Conservation (phyloP, 106 monocot species). For the Gastrodia elata region DNA sequence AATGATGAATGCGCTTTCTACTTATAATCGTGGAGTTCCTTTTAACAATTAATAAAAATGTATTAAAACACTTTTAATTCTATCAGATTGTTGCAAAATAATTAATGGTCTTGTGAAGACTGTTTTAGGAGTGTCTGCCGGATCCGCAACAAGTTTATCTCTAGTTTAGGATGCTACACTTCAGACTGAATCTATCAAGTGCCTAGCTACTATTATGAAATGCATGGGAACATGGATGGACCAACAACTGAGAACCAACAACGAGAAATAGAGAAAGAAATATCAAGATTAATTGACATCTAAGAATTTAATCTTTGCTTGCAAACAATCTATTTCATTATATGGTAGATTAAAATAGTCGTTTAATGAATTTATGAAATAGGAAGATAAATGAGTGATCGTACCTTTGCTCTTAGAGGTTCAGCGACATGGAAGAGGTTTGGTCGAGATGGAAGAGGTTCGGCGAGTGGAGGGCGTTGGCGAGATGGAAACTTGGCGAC, state of each 20-base stretch:
- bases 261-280: no score
- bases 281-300: no score
- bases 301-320: no score
- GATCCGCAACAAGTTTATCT: slow-evolving; percentile 70
- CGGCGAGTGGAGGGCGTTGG: no score
- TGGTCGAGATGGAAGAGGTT: no score
- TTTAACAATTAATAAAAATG: slow-evolving; percentile 14
- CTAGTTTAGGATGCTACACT: slow-evolving; percentile 72
- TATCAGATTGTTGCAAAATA: slow-evolving; percentile 85
- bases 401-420: no score
- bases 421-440: no score
- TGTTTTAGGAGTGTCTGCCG: slow-evolving; percentile 77
- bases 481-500: no score
- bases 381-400: no score
- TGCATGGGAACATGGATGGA: slow-evolving; percentile 95
- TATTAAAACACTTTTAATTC: slow-evolving; percentile 79
- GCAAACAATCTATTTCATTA: no score
- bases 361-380: no score
- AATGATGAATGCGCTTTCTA: slow-evolving; percentile 1
- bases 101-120: slow-evolving; percentile 93
- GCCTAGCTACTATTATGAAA: slow-evolving; percentile 66
- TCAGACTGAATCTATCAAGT: slow-evolving; percentile 81
- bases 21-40: not conserved
- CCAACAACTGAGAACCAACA: slow-evolving; percentile 65
- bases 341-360: no score